Evolutionary conservation across 257 asterid genomes (phyloP).

Genomic region (Nicotiana undulata): DNA sequence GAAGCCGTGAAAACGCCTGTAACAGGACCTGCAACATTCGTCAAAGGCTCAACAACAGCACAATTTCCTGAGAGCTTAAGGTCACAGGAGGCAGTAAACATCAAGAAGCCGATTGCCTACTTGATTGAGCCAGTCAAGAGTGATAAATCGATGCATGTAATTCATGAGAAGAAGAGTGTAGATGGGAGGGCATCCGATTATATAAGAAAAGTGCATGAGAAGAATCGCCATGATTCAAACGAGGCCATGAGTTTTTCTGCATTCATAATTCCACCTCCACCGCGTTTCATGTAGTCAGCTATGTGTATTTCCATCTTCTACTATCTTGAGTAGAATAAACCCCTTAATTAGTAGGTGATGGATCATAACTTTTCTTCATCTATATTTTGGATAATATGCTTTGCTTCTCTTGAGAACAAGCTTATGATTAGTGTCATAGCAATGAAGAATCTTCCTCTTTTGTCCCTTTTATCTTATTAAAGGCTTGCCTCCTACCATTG

Average conservation of each 20-base stretch:
- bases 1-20: not conserved
- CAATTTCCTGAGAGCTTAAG: conserved; percentile 3
- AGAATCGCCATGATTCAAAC: conserved; percentile 4
- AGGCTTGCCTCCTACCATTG: not conserved
- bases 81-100: conserved; percentile 5
- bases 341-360: too few species aligned
- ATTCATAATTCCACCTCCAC: conserved; percentile 10
- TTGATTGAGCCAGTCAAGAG: not conserved
- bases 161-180: not conserved
- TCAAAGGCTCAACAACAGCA: not conserved
- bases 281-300: not conserved
- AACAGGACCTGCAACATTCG: not conserved
- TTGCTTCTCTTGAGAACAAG: not conserved
- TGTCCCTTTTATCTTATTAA: not conserved
- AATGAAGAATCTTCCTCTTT: not conserved
- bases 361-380: not conserved
- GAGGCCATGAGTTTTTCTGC: not conserved
- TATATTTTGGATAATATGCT: not conserved
- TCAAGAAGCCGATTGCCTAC: conserved; percentile 3
- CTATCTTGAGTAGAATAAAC: not conserved
- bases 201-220: conserved; percentile 22
- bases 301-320: not conserved
- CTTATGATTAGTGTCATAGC: not conserved
- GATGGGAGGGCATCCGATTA: conserved; percentile 19
- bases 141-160: not conserved